These are phyloP conservation scores for Lactarius akahatsu DNA, from an alignment of 768 basidiomycete species.

Conservation along the genomic window DNA sequence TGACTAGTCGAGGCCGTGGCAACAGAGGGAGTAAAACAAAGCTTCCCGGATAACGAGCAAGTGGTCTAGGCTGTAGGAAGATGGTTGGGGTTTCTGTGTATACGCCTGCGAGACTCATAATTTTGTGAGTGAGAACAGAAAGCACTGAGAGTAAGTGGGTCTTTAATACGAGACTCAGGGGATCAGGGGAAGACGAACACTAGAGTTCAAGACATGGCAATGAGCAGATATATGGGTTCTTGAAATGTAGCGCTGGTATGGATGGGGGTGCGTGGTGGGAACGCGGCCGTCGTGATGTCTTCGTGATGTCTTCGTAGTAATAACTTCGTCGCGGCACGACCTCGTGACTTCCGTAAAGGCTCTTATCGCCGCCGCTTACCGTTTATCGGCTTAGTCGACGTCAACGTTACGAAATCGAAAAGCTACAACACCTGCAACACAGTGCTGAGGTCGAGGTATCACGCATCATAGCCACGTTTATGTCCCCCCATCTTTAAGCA, in stretches of 20 bases:
- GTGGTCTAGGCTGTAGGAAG: slow-evolving; percentile 66
- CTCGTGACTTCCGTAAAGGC: slow-evolving; percentile 10
- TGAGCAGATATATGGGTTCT: neutral
- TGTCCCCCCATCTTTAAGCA: too few relatives aligned
- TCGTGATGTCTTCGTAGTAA: neutral
- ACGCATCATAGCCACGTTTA: too few relatives aligned
- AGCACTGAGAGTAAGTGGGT: neutral
- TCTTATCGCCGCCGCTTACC: neutral
- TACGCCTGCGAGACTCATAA: slow-evolving; percentile 16
- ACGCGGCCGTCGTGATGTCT: slow-evolving; percentile 2
- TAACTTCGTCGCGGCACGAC: neutral
- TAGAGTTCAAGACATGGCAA: slow-evolving; percentile 2
- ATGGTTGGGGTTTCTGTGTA: slow-evolving; percentile 32
- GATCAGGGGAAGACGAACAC: neutral
- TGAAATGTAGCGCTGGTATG: neutral
- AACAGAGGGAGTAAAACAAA: slow-evolving; percentile 69
- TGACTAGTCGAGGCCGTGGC: slow-evolving; percentile 50
- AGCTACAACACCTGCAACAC: neutral
- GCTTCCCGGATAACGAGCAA: slow-evolving; percentile 55
- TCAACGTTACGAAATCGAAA: neutral
- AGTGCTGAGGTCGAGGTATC: too few relatives aligned
- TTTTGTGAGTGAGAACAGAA: neutral
- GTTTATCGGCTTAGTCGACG: neutral
- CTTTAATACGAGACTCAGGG: neutral
- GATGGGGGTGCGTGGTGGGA: neutral